Base-by-base conservation (phyloP, 2,329 filamentous ascomycete genomes). In the Monilinia fructicola region DNA sequence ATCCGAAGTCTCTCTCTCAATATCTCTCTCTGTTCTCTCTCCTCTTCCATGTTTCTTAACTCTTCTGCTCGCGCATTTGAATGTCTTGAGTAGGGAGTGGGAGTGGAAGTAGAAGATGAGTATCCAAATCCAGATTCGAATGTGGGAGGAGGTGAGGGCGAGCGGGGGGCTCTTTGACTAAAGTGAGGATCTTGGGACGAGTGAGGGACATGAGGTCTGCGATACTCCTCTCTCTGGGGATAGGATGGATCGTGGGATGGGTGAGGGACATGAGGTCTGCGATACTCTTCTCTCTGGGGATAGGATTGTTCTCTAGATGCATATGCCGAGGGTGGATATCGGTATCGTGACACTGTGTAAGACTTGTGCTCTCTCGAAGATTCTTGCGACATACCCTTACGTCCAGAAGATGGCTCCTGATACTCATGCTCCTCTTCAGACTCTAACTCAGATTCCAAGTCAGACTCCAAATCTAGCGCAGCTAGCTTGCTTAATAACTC, bases 181-280 rank as follows among this genome's bases (percentile, higher is more conserved):
- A 1, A 46, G 44, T 46, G 6, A 21, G 48, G 56, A 23, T 48
- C 14, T 26, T 10, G 28, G 9, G 12, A 18, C 23, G 42, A 18
- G 46, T 60, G 6, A 23, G 56, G 56, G 31, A 60, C 42, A 46
- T 48, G 56, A 18, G 18, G 28, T 23, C 56, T 60, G 44, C 56
- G 42, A 60, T 48, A 23, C 6, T 60, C 21, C 35, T 35, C 56
- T 35, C 26, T 48, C 11, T 1, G 2, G n/a, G 21, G 46, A 23
- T 48, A 48, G n/a, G n/a, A 23, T 16, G n/a, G n/a, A n/a, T n/a
- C n/a, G n/a, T n/a, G n/a, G n/a, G n/a, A n/a, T n/a, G n/a, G n/a
- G n/a, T n/a, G n/a, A n/a, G n/a, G 56, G 31, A 60, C 42, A 46
- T 48, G 56, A 18, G 18, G 28, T 23, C 56, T 60, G 44, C 56